Evolutionary conservation across 345 rosid species (phyloP), one percentile per base, ranked within the genome.

Genomic region (Gossypium sturtianum): DNA sequence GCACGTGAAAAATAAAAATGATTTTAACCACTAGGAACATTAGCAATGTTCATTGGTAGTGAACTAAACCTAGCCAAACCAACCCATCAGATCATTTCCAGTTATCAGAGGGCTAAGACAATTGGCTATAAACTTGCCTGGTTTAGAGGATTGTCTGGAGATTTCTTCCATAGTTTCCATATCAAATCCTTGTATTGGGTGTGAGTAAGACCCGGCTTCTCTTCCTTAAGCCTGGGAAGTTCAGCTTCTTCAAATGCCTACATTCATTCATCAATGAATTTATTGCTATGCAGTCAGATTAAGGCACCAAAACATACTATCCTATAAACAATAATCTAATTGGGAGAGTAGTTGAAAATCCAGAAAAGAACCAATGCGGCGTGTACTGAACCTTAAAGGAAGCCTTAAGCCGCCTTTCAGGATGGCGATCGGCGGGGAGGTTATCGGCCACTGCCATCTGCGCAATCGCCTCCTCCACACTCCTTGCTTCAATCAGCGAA

Each of bases 81-180:
- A 65, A 69, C 17, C 43, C 62, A 70, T n/a, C 45, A 11, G 61
- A n/a, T 70, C 1, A 27, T 52, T 27, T 34, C 45, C 41, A 34
- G 41, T 34, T 34, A 9, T 10, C 19, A 22, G 6, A 23, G 17
- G 2, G 47, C 38, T 15, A 25, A 68, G 13, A 34, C 41, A 34
- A 34, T 16, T 3, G 22, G 54, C 34, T 44, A 12, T 12, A 52
- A 48, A 29, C 68, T 43, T 58, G 86, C 98, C 97, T 95, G 98
- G 82, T 95, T 95, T 60, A 93, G 97, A 67, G 99, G 99, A 81
- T 95, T 95, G 78, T 95, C 99, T 0, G 98, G 98, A 63, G 99
- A 95, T 82, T 95, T 95, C 88, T 95, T 95, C 99, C 99, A 95
- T 73, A 93, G 77, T 84, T 95, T 95, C 99, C 99, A 95, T 78